These are phyloP conservation scores for Rhizoctonia solani DNA, from an alignment of 1,284 basidiomycete genomes.

Conservation along the genomic window DNA sequence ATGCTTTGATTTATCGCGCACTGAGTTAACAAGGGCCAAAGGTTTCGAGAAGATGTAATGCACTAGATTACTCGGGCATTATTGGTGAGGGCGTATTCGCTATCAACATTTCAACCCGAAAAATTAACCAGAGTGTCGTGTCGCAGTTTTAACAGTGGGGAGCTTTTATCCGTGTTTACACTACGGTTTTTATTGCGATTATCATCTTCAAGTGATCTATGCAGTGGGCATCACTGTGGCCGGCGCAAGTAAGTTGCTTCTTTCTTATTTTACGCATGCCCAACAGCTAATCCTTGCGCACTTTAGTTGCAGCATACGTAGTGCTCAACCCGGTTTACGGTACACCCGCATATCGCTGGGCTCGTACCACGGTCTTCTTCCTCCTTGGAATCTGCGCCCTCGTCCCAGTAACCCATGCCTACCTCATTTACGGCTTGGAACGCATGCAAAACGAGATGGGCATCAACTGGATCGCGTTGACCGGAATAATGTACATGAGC, in stretches of 20 bases:
- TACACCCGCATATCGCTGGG: conserved; percentile 73
- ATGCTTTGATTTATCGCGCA: conserved; percentile 41
- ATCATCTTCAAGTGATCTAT: conserved; percentile 58
- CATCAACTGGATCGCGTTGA: conserved; percentile 66
- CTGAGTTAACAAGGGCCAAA: conserved; percentile 39
- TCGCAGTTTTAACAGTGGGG: conserved; percentile 49
- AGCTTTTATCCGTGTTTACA: conserved; percentile 30
- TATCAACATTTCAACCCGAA: not conserved
- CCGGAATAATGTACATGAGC: conserved; percentile 69
- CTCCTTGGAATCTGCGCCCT: conserved; percentile 75
- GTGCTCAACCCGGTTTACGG: conserved; percentile 81
- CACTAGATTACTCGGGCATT: conserved; percentile 73
- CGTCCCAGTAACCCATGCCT: conserved; percentile 71
- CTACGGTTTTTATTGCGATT: conserved; percentile 75
- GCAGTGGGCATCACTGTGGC: conserved; percentile 58
- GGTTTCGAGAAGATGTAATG: conserved; percentile 56
- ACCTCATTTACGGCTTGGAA: conserved; percentile 60
- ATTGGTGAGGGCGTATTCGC: conserved; percentile 49
- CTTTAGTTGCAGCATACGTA: conserved; percentile 67
- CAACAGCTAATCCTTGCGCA: conserved; percentile 35
- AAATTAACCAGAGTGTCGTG: conserved; percentile 51
- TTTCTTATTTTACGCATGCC: conserved; percentile 38
- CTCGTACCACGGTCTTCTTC: conserved; percentile 81
- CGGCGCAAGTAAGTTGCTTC: conserved; percentile 69
- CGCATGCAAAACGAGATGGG: conserved; percentile 66